Percentiles rank a stretch among this genome's conserved stretches.
Conservation (phyloP, 441 rosid genomes). For the Biscutella laevigata region DNA sequence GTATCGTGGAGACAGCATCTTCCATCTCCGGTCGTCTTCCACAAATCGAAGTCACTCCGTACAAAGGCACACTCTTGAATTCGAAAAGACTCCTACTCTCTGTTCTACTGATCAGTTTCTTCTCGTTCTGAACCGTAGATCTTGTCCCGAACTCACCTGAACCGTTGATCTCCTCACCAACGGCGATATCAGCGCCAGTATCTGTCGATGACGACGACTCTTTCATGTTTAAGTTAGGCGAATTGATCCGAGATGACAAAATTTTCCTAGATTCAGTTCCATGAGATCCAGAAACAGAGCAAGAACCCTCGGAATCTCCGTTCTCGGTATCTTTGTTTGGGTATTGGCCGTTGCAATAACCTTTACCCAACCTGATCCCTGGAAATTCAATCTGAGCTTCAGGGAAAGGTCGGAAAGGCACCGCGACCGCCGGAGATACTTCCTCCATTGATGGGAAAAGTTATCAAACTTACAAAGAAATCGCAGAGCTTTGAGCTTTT, state of each 20-base stretch:
- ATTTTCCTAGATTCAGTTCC: slow-evolving; percentile 14
- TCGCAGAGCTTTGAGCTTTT: slow-evolving; percentile 12
- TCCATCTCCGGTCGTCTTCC: slow-evolving; percentile 75
- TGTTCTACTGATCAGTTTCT: slow-evolving; percentile 30
- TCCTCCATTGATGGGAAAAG: slow-evolving; percentile 40
- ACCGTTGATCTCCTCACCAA: slow-evolving; percentile 20
- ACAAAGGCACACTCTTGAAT: slow-evolving; percentile 38
- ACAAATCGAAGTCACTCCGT: slow-evolving; percentile 50
- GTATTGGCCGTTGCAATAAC: slow-evolving; percentile 19
- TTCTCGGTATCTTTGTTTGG: slow-evolving; percentile 15
- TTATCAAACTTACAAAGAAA: no score
- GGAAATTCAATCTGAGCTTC: slow-evolving; percentile 27
- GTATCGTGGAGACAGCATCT: slow-evolving; percentile 45
- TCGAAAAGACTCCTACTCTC: slow-evolving; percentile 37
- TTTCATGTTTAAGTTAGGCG: slow-evolving; percentile 20
- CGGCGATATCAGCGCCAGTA: slow-evolving; percentile 9
- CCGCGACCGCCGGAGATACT: slow-evolving; percentile 30
- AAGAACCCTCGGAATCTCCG: slow-evolving; percentile 16
- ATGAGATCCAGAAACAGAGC: slow-evolving; percentile 17
- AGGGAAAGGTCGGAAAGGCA: slow-evolving; percentile 28
- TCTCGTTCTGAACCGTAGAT: slow-evolving; percentile 20
- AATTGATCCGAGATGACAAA: slow-evolving; percentile 22
- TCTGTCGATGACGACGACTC: slow-evolving; percentile 11
- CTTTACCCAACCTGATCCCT: slow-evolving; percentile 26
- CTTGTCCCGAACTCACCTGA: slow-evolving; percentile 20